phyloP scores from a whole-genome alignment of 805 yeast genomes.

The Zygoascus flipseniorum region DNA sequence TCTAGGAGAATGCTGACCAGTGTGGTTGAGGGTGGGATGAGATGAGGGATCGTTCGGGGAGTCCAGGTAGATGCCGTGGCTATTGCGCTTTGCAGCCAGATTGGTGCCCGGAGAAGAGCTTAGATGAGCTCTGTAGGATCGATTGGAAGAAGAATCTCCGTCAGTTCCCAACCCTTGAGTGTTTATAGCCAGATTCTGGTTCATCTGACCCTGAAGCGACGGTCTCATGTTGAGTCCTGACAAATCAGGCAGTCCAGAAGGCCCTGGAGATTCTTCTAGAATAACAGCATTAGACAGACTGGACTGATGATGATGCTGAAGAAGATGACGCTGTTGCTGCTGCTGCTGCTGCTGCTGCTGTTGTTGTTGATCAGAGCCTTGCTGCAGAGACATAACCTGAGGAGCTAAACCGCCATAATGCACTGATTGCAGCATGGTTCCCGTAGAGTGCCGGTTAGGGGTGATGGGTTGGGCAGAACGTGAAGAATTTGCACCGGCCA shows the following conservation, averaged over 20 bases:
- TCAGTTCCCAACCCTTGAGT: neutral
- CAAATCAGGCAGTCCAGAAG: neutral
- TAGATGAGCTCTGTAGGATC: neutral
- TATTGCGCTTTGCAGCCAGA: neutral
- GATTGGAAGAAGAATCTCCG: neutral
- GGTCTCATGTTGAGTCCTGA: neutral
- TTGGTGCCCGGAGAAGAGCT: neutral
- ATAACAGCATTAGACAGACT: neutral
- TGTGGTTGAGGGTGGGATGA: neutral
- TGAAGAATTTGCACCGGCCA: neutral
- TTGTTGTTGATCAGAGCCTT: neutral
- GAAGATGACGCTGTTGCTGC: neutral
- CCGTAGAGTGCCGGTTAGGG: neutral
- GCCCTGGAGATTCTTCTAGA: neutral
- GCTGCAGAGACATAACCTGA: neutral
- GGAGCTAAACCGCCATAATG: neutral
- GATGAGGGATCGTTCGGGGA: neutral
- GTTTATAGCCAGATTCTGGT: neutral
- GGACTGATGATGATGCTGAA: neutral
- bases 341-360: neutral
- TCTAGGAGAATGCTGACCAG: neutral
- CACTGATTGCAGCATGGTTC: neutral
- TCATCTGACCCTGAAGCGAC: neutral
- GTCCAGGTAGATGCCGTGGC: neutral
- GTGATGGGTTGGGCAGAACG: neutral